These are phyloP conservation scores for Stemphylium lycopersici DNA, from an alignment of 2,329 filamentous ascomycete genomes.

Conservation along the genomic window DNA sequence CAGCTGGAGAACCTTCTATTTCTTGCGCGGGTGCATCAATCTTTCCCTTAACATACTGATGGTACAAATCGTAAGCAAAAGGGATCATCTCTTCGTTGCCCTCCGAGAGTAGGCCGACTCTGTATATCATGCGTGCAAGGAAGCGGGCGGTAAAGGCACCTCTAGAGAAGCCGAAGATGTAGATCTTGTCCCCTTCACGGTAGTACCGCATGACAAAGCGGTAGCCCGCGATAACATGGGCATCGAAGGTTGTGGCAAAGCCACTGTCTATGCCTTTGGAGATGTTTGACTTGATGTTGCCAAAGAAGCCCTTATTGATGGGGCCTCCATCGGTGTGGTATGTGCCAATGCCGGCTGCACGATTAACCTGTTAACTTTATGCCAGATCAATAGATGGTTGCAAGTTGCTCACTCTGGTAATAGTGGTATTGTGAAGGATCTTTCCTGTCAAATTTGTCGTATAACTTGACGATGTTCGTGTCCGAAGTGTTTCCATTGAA, in stretches of 20 bases:
- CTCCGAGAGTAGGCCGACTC: constrained; percentile 28
- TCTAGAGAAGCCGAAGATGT: constrained; percentile 45
- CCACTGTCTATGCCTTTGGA: constrained; percentile 18
- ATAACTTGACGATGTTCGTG: constrained; percentile 30
- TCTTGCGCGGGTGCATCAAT: constrained; percentile 44
- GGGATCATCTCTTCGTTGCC: constrained; percentile 30
- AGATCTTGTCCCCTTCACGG: constrained; percentile 37
- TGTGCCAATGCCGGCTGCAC: constrained; percentile 25
- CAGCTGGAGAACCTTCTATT: constrained; percentile 30
- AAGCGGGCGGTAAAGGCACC: constrained; percentile 46
- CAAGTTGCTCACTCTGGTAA: constrained; percentile 23
- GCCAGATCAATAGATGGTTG: background rate
- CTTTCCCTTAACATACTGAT: constrained; percentile 14
- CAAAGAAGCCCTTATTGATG: background rate
- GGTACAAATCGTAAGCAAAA: constrained; percentile 26
- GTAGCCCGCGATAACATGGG: constrained; percentile 34
- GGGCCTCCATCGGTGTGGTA: constrained; percentile 8
- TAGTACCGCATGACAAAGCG: constrained; percentile 45
- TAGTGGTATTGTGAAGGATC: constrained; percentile 22
- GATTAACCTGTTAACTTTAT: background rate
- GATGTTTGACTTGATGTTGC: constrained; percentile 4
- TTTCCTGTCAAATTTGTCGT: constrained; percentile 23
- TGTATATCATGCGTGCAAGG: constrained; percentile 34
- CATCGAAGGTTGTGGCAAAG: constrained; percentile 14
- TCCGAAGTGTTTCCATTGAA: constrained; percentile 24